These are phyloP conservation scores for Begonia fuchsioides DNA, from an alignment of 306 rosid species.

Conservation along the genomic window DNA sequence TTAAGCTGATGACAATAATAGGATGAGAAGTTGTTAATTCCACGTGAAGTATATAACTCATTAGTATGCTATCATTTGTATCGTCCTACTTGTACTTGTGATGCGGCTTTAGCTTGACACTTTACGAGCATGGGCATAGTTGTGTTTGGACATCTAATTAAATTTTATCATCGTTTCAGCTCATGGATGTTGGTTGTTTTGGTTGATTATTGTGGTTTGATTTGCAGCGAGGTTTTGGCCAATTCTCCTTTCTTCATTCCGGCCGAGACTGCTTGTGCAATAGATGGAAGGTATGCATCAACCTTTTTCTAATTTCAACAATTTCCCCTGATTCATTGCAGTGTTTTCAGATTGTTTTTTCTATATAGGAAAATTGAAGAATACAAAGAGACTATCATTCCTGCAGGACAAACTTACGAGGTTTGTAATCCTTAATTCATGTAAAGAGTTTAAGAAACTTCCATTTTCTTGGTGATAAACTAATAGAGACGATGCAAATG, in stretches of 20 bases:
- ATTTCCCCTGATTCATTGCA: constrained; percentile 3
- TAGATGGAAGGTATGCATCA: constrained; percentile 41
- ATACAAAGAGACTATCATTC: constrained; percentile 57
- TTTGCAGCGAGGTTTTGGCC: constrained; percentile 72
- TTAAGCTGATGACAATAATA: no score
- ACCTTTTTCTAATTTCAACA: not conserved
- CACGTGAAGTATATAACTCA: no score
- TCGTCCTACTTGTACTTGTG: no score
- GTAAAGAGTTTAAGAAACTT: no score
- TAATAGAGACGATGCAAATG: no score
- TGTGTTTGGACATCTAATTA: no score
- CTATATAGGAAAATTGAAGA: constrained; percentile 52
- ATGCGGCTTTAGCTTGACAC: no score
- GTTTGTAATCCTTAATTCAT: constrained; percentile 13
- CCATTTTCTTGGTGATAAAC: no score
- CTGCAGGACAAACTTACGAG: constrained; percentile 84
- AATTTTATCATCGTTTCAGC: no score
- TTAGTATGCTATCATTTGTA: no score
- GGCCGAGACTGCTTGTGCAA: constrained; percentile 71
- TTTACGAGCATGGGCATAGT: no score
- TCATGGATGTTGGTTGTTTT: constrained; percentile 2
- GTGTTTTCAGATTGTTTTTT: constrained; percentile 6
- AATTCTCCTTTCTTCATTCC: constrained; percentile 88
- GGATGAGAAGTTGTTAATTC: no score
- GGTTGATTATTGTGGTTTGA: constrained; percentile 8